phyloP scores from a whole-genome alignment of 441 rosid genomes.

The Aleurites moluccanus region DNA sequence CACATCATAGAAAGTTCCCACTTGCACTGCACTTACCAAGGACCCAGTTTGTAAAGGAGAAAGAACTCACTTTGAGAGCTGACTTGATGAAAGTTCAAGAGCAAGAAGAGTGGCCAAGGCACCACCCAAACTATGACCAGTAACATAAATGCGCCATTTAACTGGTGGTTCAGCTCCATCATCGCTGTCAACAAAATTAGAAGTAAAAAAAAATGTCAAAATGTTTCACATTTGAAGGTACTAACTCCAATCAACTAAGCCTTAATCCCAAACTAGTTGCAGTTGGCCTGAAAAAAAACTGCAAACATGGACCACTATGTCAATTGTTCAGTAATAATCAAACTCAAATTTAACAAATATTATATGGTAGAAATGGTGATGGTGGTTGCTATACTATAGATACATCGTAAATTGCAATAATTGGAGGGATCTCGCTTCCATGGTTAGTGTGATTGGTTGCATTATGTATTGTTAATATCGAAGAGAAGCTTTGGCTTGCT shows the following conservation, averaged over 20 bases:
- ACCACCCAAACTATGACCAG: conserved; percentile 99
- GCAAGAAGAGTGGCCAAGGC: conserved; percentile 92
- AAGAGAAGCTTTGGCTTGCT: too few relatives aligned
- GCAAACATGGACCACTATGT: too few relatives aligned
- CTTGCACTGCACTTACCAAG: neutral
- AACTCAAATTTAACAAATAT: too few relatives aligned
- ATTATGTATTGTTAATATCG: too few relatives aligned
- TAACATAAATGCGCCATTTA: conserved; percentile 88
- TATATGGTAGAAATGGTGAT: too few relatives aligned
- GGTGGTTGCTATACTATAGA: too few relatives aligned
- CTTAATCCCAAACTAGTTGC: neutral
- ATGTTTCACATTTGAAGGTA: neutral
- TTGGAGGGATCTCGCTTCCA: too few relatives aligned
- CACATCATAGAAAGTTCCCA: neutral
- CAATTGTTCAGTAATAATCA: too few relatives aligned
- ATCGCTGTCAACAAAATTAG: conserved; percentile 47
- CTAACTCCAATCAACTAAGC: neutral
- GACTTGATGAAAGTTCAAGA: conserved; percentile 92
- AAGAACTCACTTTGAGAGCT: conserved; percentile 69
- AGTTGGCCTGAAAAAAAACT: too few relatives aligned
- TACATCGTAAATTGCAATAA: too few relatives aligned
- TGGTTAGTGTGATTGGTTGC: too few relatives aligned
- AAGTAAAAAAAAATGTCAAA: neutral
- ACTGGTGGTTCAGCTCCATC: conserved; percentile 42
- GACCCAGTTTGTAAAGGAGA: conserved; percentile 7